Conservation (phyloP, 2,329 filamentous ascomycete genomes). For the Fusarium sacchari region DNA sequence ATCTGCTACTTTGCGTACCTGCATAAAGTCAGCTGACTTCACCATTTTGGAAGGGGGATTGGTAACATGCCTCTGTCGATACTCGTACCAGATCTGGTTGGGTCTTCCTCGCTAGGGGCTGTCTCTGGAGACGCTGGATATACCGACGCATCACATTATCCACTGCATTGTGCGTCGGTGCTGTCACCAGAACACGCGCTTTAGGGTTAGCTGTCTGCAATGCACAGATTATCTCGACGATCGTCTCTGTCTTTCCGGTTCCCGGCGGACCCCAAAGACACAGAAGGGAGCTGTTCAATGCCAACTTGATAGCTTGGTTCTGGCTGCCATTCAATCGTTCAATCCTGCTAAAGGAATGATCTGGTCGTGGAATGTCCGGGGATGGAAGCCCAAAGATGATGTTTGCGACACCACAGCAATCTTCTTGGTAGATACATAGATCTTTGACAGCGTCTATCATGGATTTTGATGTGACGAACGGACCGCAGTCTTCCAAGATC, state of each 20-base stretch:
- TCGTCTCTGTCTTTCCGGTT: constrained; percentile 57
- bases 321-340: constrained; percentile 29
- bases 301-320: constrained; percentile 15
- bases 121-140: constrained; percentile 19
- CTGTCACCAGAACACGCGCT: constrained; percentile 50
- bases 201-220: constrained; percentile 42
- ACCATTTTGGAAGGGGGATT: rapidly evolving
- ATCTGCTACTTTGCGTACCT: constrained; percentile 49
- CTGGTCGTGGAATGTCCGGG: rapidly evolving
- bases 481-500: constrained; percentile 51
- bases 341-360: background rate
- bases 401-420: constrained; percentile 47
- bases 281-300: constrained; percentile 47
- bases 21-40: background rate
- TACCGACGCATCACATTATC: constrained; percentile 55
- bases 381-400: background rate
- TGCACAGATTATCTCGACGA: constrained; percentile 51
- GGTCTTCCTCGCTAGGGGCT: background rate
- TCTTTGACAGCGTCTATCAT: constrained; percentile 51
- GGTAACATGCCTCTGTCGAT: constrained; percentile 18
- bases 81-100: constrained; percentile 7
- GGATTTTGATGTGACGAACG: constrained; percentile 54
- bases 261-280: constrained; percentile 58
- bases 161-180: constrained; percentile 58
- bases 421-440: constrained; percentile 44